These are phyloP conservation scores for Debaryomycetaceae sp. DNA, from an alignment of 1,139 yeast genomes.

Conservation along the genomic window DNA sequence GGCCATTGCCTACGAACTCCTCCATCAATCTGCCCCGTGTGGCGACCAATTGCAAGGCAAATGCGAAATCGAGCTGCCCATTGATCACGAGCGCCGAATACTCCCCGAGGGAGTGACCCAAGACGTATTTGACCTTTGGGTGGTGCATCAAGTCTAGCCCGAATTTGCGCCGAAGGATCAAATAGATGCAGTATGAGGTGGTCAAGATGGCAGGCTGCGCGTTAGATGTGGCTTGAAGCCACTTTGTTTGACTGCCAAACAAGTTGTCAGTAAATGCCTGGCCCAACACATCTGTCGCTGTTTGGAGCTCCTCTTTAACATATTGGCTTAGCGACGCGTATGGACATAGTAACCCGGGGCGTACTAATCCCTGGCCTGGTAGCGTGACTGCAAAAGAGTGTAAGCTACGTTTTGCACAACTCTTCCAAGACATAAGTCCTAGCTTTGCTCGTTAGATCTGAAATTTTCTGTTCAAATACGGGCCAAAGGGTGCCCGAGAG, in stretches of 20 bases:
- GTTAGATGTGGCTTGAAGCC: constrained; percentile 39
- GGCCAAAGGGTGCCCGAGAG: too few species aligned
- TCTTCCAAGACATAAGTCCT: too few species aligned
- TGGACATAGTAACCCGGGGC: constrained; percentile 25
- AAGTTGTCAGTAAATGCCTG: constrained; percentile 35
- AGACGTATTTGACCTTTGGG: constrained; percentile 19
- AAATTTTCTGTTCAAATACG: too few species aligned
- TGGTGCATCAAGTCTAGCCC: constrained; percentile 19
- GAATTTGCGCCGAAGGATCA: constrained; percentile 22
- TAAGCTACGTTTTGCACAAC: too few species aligned
- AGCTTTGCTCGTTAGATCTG: too few species aligned
- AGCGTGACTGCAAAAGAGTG: constrained; percentile 29
- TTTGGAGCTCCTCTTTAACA: constrained; percentile 24
- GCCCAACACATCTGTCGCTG: constrained; percentile 62
- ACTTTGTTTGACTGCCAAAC: constrained; percentile 11
- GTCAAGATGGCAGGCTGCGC: constrained; percentile 63
- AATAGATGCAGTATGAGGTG: constrained; percentile 36
- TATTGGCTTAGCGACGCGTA: constrained; percentile 10
- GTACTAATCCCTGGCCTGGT: constrained; percentile 41
- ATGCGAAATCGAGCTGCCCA: constrained; percentile 33
- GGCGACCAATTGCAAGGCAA: constrained; percentile 47
- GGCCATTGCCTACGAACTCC: constrained; percentile 13
- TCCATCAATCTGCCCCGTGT: constrained; percentile 53
- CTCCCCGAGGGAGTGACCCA: constrained; percentile 64
- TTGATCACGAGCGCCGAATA: constrained; percentile 45